Percentiles rank a stretch among this genome's conserved stretches.
phyloP scores from a whole-genome alignment of 371 early-diverging fungal genomes.

The Ecytonucleospora hepatopenaei region DNA sequence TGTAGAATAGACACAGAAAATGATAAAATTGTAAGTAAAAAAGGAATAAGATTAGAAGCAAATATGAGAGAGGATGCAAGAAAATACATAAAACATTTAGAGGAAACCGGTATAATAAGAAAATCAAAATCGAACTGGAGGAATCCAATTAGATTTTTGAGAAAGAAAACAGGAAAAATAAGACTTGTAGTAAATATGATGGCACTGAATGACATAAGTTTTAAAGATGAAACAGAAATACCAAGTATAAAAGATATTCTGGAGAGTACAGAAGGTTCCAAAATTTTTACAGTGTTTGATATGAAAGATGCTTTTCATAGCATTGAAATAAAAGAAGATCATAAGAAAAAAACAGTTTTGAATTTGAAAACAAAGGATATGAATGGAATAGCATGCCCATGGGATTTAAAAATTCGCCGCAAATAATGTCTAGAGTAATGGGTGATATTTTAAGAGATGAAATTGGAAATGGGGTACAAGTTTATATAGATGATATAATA shows the following conservation, averaged over 20 bases:
- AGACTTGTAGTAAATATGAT: constrained; percentile 27
- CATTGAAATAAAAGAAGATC: constrained; percentile 18
- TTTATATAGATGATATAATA: constrained; percentile 35
- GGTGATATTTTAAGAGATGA: constrained; percentile 22
- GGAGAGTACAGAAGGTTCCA: constrained; percentile 10
- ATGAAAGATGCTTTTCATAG: constrained; percentile 37
- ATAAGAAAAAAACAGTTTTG: constrained; percentile 37
- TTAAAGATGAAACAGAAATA: constrained; percentile 10
- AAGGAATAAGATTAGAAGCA: too few species aligned
- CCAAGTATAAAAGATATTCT: constrained; percentile 20
- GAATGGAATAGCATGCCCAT: constrained; percentile 31
- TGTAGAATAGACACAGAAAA: neutral
- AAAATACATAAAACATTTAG: too few species aligned
- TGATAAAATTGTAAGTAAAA: neutral
- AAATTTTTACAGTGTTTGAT: constrained; percentile 25
- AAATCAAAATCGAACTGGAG: constrained; percentile 20
- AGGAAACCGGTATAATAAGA: constrained; percentile 18
- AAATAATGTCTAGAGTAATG: constrained; percentile 37
- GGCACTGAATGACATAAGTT: constrained; percentile 15
- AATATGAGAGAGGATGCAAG: too few species aligned
- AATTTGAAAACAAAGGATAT: constrained; percentile 7
- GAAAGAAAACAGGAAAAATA: constrained; percentile 21
- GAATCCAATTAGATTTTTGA: constrained; percentile 10
- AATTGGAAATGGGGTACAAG: neutral
- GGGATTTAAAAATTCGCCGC: constrained; percentile 34